Conservation (phyloP, 768 basidiomycete genomes). For the Auriscalpium microsporum region DNA sequence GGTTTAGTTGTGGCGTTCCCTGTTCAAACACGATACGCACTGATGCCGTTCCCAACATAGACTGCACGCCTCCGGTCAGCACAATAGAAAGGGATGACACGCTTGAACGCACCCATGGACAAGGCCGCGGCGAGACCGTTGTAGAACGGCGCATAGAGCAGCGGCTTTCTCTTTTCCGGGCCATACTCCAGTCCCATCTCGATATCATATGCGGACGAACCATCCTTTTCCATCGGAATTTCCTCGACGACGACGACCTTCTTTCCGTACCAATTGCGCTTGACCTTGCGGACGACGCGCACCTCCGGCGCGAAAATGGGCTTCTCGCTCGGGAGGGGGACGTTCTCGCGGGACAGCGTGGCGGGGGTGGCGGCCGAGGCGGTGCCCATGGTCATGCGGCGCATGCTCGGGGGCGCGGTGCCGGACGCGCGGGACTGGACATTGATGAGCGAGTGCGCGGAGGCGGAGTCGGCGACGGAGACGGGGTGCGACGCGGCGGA, state of each 20-base stretch:
- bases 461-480: constrained; percentile 24
- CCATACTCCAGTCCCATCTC: constrained; percentile 20
- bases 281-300: constrained; percentile 18
- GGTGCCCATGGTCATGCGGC: constrained; percentile 1
- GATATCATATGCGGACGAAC: constrained; percentile 16
- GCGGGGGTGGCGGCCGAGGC: neutral
- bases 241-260: constrained; percentile 25
- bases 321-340: neutral
- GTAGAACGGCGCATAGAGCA: constrained; percentile 30
- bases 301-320: constrained; percentile 2
- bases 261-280: constrained; percentile 56
- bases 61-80: constrained; percentile 28
- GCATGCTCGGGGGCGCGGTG: neutral
- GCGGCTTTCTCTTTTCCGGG: constrained; percentile 22
- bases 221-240: constrained; percentile 1
- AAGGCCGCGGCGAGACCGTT: constrained; percentile 28
- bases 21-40: constrained; percentile 14
- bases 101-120: constrained; percentile 22
- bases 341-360: neutral
- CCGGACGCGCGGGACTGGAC: neutral
- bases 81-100: neutral
- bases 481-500: constrained; percentile 22
- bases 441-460: constrained; percentile 26
- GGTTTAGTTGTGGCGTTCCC: too few species aligned
- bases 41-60: constrained; percentile 58